phyloP scores from a whole-genome alignment of 2,329 filamentous ascomycete genomes.

The Simplicillium aogashimaense region DNA sequence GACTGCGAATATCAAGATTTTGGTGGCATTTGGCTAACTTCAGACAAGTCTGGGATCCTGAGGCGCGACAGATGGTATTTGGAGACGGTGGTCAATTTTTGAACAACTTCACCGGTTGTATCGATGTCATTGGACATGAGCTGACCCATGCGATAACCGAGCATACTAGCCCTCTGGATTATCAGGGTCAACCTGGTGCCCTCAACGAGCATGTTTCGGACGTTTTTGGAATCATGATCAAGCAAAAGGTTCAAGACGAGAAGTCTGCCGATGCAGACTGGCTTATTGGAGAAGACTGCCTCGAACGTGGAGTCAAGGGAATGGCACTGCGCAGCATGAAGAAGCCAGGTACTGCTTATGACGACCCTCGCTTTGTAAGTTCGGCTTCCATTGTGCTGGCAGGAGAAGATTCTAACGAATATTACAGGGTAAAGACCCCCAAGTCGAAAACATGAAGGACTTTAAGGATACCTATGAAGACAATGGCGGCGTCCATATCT shows the following conservation, averaged over 20 bases:
- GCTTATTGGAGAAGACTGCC: slow-evolving; percentile 43
- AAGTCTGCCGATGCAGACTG: slow-evolving; percentile 38
- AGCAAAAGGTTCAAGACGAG: slow-evolving; percentile 39
- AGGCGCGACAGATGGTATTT: slow-evolving; percentile 41
- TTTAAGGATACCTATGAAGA: slow-evolving; percentile 31
- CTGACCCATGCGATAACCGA: slow-evolving; percentile 45
- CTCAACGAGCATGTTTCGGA: slow-evolving; percentile 48
- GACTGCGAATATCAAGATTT: too few relatives aligned
- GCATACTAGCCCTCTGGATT: slow-evolving; percentile 37
- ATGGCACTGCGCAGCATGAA: slow-evolving; percentile 45
- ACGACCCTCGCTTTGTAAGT: slow-evolving; percentile 38
- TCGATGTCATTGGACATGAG: slow-evolving; percentile 49
- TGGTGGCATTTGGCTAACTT: too few relatives aligned
- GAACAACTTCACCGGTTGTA: slow-evolving; percentile 37
- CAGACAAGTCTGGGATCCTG: slow-evolving; percentile 35
- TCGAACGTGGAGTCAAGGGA: slow-evolving; percentile 39
- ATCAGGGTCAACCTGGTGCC: slow-evolving; percentile 40
- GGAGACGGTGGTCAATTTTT: slow-evolving; percentile 44
- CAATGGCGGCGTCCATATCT: slow-evolving; percentile 44
- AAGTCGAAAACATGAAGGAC: slow-evolving; percentile 35
- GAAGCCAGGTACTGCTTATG: slow-evolving; percentile 39
- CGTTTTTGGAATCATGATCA: slow-evolving; percentile 47
- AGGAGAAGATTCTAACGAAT: background rate
- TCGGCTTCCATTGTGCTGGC: background rate
- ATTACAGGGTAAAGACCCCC: slow-evolving; percentile 38